phyloP scores from a whole-genome alignment of 139 green algal genomes.

The Coccomyxa sp. region DNA sequence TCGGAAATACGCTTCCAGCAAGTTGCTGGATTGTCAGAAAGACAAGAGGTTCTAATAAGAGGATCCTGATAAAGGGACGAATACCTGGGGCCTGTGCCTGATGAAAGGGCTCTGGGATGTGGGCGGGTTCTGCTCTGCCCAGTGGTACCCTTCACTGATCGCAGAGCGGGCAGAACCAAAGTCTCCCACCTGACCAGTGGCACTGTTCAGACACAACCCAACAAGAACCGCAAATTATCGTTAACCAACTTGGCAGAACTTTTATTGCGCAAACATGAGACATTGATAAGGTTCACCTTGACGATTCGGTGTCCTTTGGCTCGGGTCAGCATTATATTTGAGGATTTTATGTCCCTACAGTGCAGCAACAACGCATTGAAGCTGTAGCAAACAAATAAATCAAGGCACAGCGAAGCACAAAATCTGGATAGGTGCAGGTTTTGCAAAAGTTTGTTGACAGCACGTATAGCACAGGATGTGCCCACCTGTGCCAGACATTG shows the following conservation, averaged over 20 bases:
- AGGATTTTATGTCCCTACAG: slow-evolving; percentile 83
- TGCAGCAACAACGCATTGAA: background rate
- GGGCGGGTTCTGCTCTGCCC: slow-evolving; percentile 28
- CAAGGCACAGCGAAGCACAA: too few relatives aligned
- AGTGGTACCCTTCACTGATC: slow-evolving; percentile 34
- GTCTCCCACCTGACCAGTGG: slow-evolving; percentile 59
- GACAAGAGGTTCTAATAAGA: too few relatives aligned
- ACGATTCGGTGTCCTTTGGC: slow-evolving; percentile 46
- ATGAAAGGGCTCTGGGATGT: background rate
- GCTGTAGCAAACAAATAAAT: background rate
- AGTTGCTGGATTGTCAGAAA: too few relatives aligned
- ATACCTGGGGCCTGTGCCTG: background rate
- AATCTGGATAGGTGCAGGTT: too few relatives aligned
- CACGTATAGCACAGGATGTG: background rate
- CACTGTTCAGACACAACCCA: background rate
- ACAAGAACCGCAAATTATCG: background rate
- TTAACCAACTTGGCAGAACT: background rate
- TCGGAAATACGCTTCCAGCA: too few relatives aligned
- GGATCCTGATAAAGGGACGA: background rate
- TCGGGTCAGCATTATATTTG: slow-evolving; percentile 74
- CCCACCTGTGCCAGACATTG: slow-evolving; percentile 69
- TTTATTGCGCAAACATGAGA: background rate
- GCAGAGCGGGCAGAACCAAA: slow-evolving; percentile 76
- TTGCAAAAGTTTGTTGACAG: background rate
- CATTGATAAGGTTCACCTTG: slow-evolving; percentile 40